A percentile compares a stretch with the other conserved stretches of the same genome.
Evolutionary conservation across 805 yeast species (phyloP).

Genomic region (Myxozyma geophila): DNA sequence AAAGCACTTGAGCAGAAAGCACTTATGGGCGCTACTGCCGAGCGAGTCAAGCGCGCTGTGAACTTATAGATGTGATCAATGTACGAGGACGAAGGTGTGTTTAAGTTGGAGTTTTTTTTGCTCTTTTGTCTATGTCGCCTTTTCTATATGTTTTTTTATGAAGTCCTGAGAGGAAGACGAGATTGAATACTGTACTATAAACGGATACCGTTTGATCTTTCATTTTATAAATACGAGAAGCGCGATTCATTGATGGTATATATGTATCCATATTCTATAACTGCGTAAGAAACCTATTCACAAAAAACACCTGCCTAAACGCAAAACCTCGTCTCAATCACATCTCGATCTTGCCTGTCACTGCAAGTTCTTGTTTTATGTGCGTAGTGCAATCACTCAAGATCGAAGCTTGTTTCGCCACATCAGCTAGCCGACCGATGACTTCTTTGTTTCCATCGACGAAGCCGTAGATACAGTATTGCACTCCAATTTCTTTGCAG

Average conservation of each 20-base stretch:
- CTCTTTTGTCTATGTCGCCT: background rate
- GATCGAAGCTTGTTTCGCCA: slow-evolving; percentile 78
- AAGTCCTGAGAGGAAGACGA: too few species aligned
- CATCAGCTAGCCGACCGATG: slow-evolving; percentile 67
- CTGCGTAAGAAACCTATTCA: background rate
- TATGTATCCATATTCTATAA: too few species aligned
- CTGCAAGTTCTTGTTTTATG: slow-evolving; percentile 57
- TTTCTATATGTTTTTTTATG: background rate
- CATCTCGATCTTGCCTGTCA: slow-evolving; percentile 19
- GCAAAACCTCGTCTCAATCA: background rate
- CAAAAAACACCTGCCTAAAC: background rate
- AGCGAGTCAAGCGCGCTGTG: slow-evolving; percentile 32
- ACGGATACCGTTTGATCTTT: too few species aligned
- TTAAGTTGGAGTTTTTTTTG: background rate
- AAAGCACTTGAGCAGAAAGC: slow-evolving; percentile 30
- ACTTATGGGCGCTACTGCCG: slow-evolving; percentile 34
- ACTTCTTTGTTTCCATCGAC: slow-evolving; percentile 75
- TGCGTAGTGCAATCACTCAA: slow-evolving; percentile 72
- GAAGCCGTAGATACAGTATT: slow-evolving; percentile 84
- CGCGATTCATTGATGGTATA: background rate
- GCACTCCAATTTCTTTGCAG: slow-evolving; percentile 75
- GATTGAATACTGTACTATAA: too few species aligned
- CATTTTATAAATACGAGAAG: too few species aligned
- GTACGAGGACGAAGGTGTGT: background rate
- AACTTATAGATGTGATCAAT: background rate